These are phyloP conservation scores for Ehretia macrophylla DNA, from an alignment of 257 asterid species.

Conservation along the genomic window DNA sequence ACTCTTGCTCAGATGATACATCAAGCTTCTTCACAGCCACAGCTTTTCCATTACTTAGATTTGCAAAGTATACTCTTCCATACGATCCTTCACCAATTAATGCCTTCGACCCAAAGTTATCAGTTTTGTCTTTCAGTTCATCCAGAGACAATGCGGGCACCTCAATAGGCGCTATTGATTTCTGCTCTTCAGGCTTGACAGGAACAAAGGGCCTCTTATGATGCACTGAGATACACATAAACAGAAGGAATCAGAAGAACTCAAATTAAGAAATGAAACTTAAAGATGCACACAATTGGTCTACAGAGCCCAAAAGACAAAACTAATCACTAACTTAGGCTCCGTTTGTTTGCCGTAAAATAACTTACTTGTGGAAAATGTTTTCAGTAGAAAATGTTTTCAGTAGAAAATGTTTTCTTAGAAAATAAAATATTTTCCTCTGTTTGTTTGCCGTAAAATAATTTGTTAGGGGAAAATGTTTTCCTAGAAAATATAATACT, in stretches of 20 bases:
- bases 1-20: slow-evolving; percentile 86
- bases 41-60: slow-evolving; percentile 58
- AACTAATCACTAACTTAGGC: neutral
- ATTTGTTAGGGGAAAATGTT: no score
- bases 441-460: no score
- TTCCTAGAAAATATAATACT: no score
- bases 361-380: no score
- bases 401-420: no score
- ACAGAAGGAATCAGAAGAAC: neutral
- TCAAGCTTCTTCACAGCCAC: slow-evolving; percentile 97
- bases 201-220: slow-evolving; percentile 63
- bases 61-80: slow-evolving; percentile 83
- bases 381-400: no score
- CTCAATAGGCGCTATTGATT: slow-evolving; percentile 67
- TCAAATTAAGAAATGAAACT: neutral
- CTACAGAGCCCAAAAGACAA: neutral
- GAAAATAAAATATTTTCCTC: no score
- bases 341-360: no score
- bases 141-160: slow-evolving; percentile 73
- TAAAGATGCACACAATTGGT: neutral
- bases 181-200: slow-evolving; percentile 63
- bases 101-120: slow-evolving; percentile 77
- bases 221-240: slow-evolving; percentile 35
- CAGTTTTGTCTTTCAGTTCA: slow-evolving; percentile 81
- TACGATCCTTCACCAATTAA: slow-evolving; percentile 92